Percentiles rank a stretch among this genome's conserved stretches.
These are phyloP conservation scores for Lagenidium sp. DNA, from an alignment of 352 stramenopile species.

Conservation along the genomic window DNA sequence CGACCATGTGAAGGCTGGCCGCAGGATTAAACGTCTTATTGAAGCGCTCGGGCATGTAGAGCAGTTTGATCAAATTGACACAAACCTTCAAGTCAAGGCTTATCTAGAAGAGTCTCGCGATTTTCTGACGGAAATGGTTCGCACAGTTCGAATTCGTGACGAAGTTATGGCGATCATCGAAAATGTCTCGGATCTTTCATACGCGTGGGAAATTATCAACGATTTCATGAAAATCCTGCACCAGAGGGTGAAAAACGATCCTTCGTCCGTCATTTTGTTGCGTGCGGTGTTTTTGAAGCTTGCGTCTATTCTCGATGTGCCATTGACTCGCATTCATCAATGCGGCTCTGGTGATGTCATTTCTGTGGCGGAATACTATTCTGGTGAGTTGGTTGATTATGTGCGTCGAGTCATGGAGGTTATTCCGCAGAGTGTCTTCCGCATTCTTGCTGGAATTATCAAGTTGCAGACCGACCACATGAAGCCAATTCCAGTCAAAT, in stretches of 20 bases:
- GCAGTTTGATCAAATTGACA: constrained; percentile 94
- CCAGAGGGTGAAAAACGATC: constrained; percentile 88
- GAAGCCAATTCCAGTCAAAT: constrained; percentile 85
- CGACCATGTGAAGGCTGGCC: constrained; percentile 90
- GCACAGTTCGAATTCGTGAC: constrained; percentile 90
- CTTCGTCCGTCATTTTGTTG: constrained; percentile 88
- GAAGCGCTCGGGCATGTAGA: constrained; percentile 92
- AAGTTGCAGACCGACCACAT: constrained; percentile 91
- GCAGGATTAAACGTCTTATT: constrained; percentile 92
- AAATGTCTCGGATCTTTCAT: constrained; percentile 92
- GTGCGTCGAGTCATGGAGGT: constrained; percentile 93
- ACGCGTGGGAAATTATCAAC: constrained; percentile 92
- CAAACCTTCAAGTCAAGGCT: constrained; percentile 92
- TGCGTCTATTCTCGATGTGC: constrained; percentile 91
- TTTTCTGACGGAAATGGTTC: constrained; percentile 92
- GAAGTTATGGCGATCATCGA: constrained; percentile 90
- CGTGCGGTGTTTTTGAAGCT: constrained; percentile 94
- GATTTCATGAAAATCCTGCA: constrained; percentile 94
- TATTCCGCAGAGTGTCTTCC: constrained; percentile 92
- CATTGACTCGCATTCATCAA: constrained; percentile 89
- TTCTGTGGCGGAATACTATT: constrained; percentile 93
- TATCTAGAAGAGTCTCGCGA: constrained; percentile 90
- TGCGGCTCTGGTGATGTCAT: constrained; percentile 89
- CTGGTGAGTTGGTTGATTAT: constrained; percentile 90
- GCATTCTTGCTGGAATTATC: constrained; percentile 90